Evolutionary conservation across 164 flowering plant genomes (phyloP), one percentile per base, ranked within the genome.

Genomic region (Stephania yunnanensis): DNA sequence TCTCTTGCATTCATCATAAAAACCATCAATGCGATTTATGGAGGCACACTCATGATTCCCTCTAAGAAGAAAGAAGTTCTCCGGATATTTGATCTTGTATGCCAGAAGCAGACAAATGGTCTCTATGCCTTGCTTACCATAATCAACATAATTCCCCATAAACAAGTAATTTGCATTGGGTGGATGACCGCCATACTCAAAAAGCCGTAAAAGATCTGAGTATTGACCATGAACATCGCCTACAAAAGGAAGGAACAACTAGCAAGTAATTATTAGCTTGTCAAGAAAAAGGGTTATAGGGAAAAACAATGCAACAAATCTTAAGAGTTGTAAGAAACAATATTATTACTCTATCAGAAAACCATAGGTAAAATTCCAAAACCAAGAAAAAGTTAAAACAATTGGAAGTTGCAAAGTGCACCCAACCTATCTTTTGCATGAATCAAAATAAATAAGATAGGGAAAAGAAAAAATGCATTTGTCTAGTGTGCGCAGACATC

Each of bases 61-160:
- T 79, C 90, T 81, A 9, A 87, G 85, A 68, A 88, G 89, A 75
- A 85, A 87, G 69, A 88, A 87, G 71, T 88, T 88, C 75, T 87
- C 89, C 71, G 82, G 85, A 80, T 83, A 87, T 73, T 87, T 88
- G 80, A 88, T 84, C 81, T 88, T 88, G 82, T 88, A 88, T 46
- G 88, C 84, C 61, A 87, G 87, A 30, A 87, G 88, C 74, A 87
- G 86, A 79, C 90, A 86, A 50, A 87, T 87, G 30, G 91, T 88
- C 81, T 88, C 91, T 71, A 88, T 84, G 81, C 91, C 84, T 80
- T 88, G 91, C 81, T 88, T 88, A 45, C 91, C 91, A 82, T 89
- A 88, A 71, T 88, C 91, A 36, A 88, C 91, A 83, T 88, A 88
- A 79, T 88, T 89, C 46, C 91, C 91, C 9, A 88, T 70, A 72